These are phyloP conservation scores for Colletotrichum cereale DNA, from an alignment of 2,329 filamentous ascomycete species.

Conservation along the genomic window DNA sequence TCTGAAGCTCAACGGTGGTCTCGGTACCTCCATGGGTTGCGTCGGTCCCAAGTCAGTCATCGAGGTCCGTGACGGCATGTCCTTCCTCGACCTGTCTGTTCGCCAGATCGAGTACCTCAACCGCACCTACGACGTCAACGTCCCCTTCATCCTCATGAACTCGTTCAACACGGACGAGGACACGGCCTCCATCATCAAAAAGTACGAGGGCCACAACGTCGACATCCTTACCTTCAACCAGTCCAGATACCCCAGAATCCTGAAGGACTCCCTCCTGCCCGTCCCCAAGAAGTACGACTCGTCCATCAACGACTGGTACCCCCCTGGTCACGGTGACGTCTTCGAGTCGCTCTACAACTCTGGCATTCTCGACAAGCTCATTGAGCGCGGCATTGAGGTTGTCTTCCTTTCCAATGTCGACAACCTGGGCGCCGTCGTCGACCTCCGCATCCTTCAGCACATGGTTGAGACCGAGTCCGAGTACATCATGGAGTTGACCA, in stretches of 20 bases:
- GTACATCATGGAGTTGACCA: conserved; percentile 99
- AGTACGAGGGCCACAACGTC: conserved; percentile 99
- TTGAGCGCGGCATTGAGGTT: conserved; percentile 95
- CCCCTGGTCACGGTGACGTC: conserved; percentile 98
- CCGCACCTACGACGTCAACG: conserved; percentile 96
- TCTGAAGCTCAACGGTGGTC: conserved; percentile 98
- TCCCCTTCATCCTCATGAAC: conserved; percentile 99
- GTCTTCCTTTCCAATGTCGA: conserved; percentile 99
- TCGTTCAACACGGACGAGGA: conserved; percentile 99
- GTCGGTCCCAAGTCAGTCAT: conserved; percentile 99
- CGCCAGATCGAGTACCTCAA: conserved; percentile 99
- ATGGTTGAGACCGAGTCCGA: conserved; percentile 98
- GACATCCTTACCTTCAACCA: conserved; percentile 99
- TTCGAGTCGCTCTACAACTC: conserved; percentile 99
- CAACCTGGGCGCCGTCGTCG: conserved; percentile 97
- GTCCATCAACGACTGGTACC: conserved; percentile 96
- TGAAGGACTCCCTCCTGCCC: conserved; percentile 97
- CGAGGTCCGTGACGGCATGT: conserved; percentile 99
- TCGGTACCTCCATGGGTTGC: conserved; percentile 99
- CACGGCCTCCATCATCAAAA: conserved; percentile 99
- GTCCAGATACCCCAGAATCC: conserved; percentile 96
- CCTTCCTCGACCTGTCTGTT: conserved; percentile 98
- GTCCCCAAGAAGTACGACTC: conserved; percentile 92
- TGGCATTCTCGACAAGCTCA: conserved; percentile 94
- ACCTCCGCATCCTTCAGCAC: conserved; percentile 98